Evolutionary conservation across 495 filamentous ascomycete species (phyloP).

Genomic region (Penicillium antarcticum): DNA sequence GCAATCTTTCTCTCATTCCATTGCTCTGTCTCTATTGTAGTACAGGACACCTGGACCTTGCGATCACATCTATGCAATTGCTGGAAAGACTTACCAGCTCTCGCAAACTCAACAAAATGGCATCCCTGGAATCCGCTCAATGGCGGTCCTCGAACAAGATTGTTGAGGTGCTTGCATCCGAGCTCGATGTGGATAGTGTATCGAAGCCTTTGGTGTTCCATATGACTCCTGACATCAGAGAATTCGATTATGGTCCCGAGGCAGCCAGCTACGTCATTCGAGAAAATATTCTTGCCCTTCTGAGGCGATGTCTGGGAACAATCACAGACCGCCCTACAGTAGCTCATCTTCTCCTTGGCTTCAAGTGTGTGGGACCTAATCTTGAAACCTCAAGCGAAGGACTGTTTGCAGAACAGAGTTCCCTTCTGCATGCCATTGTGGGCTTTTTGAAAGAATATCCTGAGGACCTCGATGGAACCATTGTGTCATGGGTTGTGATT

Average conservation of each 20-base stretch:
- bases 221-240: conserved; percentile 57
- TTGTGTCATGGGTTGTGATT: conserved; percentile 67
- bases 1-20: conserved; percentile 69
- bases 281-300: conserved; percentile 72
- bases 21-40: conserved; percentile 81
- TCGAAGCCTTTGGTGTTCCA: conserved; percentile 63
- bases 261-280: conserved; percentile 73
- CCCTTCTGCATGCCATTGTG: conserved; percentile 81
- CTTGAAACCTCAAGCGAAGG: conserved; percentile 61
- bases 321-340: conserved; percentile 72
- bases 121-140: conserved; percentile 38
- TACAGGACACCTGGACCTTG: conserved; percentile 71
- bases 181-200: conserved; percentile 66
- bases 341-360: conserved; percentile 88
- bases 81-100: conserved; percentile 83
- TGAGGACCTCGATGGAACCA: conserved; percentile 53
- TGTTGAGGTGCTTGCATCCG: conserved; percentile 70
- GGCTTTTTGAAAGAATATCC: conserved; percentile 61
- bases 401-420: conserved; percentile 61
- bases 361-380: conserved; percentile 64
- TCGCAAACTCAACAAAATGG: conserved; percentile 61
- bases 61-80: conserved; percentile 71
- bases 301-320: conserved; percentile 71
- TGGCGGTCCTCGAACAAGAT: conserved; percentile 70
- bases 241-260: conserved; percentile 59